Evolutionary conservation across 1,284 basidiomycete genomes (phyloP), one percentile per base, ranked within the genome.

Genomic region (Microbotryomycetes sp.): DNA sequence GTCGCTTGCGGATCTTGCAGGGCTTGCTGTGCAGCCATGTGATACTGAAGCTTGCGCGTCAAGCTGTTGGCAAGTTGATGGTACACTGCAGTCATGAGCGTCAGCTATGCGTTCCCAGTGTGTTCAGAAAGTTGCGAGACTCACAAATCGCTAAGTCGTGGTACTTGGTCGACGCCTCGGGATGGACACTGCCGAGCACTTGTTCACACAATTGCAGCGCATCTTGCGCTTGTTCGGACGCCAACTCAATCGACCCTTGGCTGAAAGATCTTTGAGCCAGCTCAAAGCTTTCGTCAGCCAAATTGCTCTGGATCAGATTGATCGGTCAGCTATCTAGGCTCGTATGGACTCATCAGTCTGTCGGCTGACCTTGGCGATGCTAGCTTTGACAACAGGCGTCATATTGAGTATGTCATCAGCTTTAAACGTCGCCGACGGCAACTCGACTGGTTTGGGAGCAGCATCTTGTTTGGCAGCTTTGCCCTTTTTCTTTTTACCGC

Each of bases 141-240:
- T 54, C 21, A 62, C 60, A 16, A 45, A 69, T 63, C 11, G 69
- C 70, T 23, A 71, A 59, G 18, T 35, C 24, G 56, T 70, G 67
- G 73, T 81, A 82, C 59, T 78, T 78, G 13, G 76, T 73, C 0
- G 80, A 80, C 52, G 81, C 78, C 69, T 82, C 81, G 29, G 81
- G 79, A 73, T 83, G 81, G 24, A 82, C 77, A 23, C 81, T 74
- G 3, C 80, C 80, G 71, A 80, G 81, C 52, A 82, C 78, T 66
- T 79, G 78, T 75, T 83, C 81, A 75, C 79, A 81, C 61, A 80
- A 76, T 68, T 78, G 77, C 60, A 82, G 75, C 46, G 78, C 80
- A 64, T 82, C 81, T 50, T 79, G 76, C 72, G 81, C 75, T 65
- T 82, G 75, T 63, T 81, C 81, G 48, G 81, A 74, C 26, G 81